Evolutionary conservation across 2,329 filamentous ascomycete species (phyloP), one percentile per base, ranked within the genome.

Genomic region (Colletotrichum eleusines): DNA sequence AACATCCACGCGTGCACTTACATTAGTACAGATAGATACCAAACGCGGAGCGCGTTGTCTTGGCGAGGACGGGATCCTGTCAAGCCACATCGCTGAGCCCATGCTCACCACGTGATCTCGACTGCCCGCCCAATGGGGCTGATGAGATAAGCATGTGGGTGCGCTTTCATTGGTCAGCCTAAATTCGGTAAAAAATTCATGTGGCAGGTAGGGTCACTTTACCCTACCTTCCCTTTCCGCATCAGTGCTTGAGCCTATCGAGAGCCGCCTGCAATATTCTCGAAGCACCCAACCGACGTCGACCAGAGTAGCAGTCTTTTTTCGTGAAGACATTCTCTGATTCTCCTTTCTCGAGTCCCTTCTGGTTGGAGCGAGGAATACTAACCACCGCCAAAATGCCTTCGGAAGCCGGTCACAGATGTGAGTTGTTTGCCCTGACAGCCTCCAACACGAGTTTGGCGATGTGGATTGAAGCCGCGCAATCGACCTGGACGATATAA

Each of bases 401-500:
- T 92, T 91, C 92, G 82, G 92, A 94, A 90, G 88, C 91, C 83
- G 92, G 92, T 86, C 92, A 95, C 91, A 90, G 93, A 92, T 88
- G 93, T 95, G 87, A 93, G 93, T 93, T 76, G 75, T 73, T 74
- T 73, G 54, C 68, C 59, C 33, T 63, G 62, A 62, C 63, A 42
- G 14, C 51, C 23, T 26, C 35, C 18, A 35, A 62, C 28, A 23
- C n/a, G 18, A 33, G 16, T 67, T 58, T 57, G 46, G 61, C 61
- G 28, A 26, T 69, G 35, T 51, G 28, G 63, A 67, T 40, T 33
- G n/a, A 7, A 46, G 31, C 42, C 35, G 50, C 57, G 63, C 33
- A 23, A 23, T 55, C 33, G 46, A 20, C 44, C 31, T 48, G 14
- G 38, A 46, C 60, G 40, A 64, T 65, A 2, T 20, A 31, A 35